Conservation (phyloP, 2,329 filamentous ascomycete species). For the Ophiocordyceps camponoti-leonardi region DNA sequence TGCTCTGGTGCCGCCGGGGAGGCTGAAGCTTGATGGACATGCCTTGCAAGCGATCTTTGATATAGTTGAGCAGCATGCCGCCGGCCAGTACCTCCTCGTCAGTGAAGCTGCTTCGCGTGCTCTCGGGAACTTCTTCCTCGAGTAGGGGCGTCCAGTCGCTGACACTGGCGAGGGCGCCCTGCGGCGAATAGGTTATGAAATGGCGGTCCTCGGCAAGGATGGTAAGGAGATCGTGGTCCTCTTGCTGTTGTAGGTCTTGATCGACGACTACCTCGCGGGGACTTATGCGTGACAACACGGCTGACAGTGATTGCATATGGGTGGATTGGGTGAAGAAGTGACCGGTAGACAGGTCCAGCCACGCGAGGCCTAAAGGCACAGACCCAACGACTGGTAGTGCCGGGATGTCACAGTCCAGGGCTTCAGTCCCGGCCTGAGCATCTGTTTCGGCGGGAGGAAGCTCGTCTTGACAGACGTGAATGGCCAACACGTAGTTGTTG, state of each 20-base stretch:
- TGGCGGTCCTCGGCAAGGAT: constrained; percentile 61
- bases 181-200: constrained; percentile 54
- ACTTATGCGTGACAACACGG: constrained; percentile 64
- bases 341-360: constrained; percentile 89
- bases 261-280: constrained; percentile 76
- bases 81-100: constrained; percentile 58
- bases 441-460: too few species aligned
- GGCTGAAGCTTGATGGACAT: constrained; percentile 68
- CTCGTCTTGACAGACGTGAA: constrained; percentile 33
- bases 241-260: constrained; percentile 37
- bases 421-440: not conserved
- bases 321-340: constrained; percentile 78
- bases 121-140: constrained; percentile 48
- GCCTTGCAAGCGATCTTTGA: constrained; percentile 61
- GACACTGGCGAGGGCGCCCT: constrained; percentile 27
- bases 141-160: constrained; percentile 60
- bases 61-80: constrained; percentile 68
- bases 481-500: constrained; percentile 81
- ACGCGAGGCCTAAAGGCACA: constrained; percentile 56
- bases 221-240: constrained; percentile 43
- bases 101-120: constrained; percentile 40
- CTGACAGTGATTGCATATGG: constrained; percentile 54
- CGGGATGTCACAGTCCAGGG: constrained; percentile 1
- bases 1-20: constrained; percentile 54
- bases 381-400: constrained; percentile 2